Evolutionary conservation across 2,329 filamentous ascomycete genomes (phyloP), one percentile per base, ranked within the genome.

Genomic region (Aureobasidium sp.): DNA sequence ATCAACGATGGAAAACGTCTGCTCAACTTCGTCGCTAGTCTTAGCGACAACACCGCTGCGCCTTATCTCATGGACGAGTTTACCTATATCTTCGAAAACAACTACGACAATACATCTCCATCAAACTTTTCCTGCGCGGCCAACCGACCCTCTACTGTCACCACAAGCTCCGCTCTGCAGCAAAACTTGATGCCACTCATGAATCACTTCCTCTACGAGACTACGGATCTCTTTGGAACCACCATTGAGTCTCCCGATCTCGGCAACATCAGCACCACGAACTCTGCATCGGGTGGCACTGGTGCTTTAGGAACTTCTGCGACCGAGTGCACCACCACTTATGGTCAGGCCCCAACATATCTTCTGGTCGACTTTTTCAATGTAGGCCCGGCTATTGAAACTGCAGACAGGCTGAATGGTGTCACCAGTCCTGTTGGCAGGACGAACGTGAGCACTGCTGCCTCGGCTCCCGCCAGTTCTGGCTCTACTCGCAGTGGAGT

Each of bases 341-440:
- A 87, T 78, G 80, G 81, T n/a, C 73, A 76, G 32, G 77, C 80
- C 54, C 88, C 90, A n/a, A 85, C 80, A 3, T 92, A 90, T 67
- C 80, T 90, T 25, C 79, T 94, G 10, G 88, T 93, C 1, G 90
- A 95, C 73, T 93, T 91, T 73, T 91, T 86, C 73, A 86, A 90
- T 71, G 79, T 86, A 63, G 89, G 87, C 0, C 84, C 87, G 0
- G 83, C 88, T 36, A 83, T 94, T 60, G 77, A 79, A 7, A 86
- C 86, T 0, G 86, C 88, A 2, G 90, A 94, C 73, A 73, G 68
- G 49, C 72, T 91, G 69, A 93, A 93, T 71, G 75, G 76, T 5
- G 77, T 84, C n/a, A 73, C 71, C 7, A 68, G 71, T 32, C 69
- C 77, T 1, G 73, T 78, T 7, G 81, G 80, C 11, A 73, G 80